Conservation (phyloP, 208 protist species). For the Kentomonas sorsogonicus region DNA sequence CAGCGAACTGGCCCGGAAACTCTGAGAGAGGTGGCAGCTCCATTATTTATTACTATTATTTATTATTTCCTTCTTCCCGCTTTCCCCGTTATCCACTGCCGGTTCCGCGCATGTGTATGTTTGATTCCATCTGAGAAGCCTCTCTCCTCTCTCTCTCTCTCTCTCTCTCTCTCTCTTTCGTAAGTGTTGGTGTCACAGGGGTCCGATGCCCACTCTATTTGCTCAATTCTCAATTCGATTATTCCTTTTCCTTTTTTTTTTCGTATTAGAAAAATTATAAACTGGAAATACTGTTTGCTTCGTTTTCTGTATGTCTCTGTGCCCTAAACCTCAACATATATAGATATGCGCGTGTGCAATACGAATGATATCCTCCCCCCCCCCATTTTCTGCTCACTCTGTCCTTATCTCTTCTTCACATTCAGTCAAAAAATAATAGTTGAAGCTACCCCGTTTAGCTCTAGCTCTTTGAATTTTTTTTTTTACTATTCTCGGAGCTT, state of each 20-base stretch:
- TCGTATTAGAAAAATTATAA: too few relatives aligned
- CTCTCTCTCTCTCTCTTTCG: conserved; percentile 3
- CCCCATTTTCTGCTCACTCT: too few relatives aligned
- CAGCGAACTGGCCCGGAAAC: conserved; percentile 61
- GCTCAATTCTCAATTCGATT: too few relatives aligned
- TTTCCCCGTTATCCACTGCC: not conserved
- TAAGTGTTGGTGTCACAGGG: not conserved
- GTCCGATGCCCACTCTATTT: not conserved
- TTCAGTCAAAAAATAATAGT: too few relatives aligned
- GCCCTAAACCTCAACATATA: too few relatives aligned
- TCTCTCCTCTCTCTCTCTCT: not conserved
- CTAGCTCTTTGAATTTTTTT: not conserved
- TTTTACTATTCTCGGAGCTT: conserved; percentile 7
- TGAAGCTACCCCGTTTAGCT: too few relatives aligned
- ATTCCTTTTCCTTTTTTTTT: too few relatives aligned
- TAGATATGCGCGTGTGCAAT: too few relatives aligned
- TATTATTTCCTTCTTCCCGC: conserved; percentile 9
- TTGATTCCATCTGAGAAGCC: not conserved
- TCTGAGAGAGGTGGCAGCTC: conserved; percentile 26
- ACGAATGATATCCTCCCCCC: too few relatives aligned
- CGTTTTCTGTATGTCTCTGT: too few relatives aligned
- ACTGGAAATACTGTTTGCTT: too few relatives aligned
- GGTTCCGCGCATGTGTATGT: not conserved
- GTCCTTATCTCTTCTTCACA: too few relatives aligned
- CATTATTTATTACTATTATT: conserved; percentile 4